Evolutionary conservation across 139 green algal genomes (phyloP), one percentile per base, ranked within the genome.

Genomic region (Tetraselmis chui): DNA sequence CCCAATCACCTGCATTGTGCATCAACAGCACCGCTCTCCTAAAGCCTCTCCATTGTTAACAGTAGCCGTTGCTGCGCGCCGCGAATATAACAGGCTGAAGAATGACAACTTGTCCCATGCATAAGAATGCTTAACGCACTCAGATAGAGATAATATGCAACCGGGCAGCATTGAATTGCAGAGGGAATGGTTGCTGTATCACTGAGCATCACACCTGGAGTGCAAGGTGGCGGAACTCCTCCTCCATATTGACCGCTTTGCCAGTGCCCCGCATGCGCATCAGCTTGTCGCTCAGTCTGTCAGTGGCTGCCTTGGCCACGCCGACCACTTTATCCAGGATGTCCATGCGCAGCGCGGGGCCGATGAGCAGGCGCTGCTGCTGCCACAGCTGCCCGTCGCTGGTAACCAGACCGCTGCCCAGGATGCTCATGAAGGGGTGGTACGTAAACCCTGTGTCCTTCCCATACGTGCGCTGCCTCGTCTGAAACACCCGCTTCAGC

Each of bases 361-460:
- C 92, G 83, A 98, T 97, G 1, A 97, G 87, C 80, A 92, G 80
- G 31, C 96, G 90, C 92, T 98, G 94, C 85, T 94, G 90, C 84
- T 96, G 94, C 96, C 96, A 99, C 30, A 93, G 91, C 0, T 89
- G 83, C 2, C 96, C 95, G 76, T 97, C 91, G 45, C 92, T 84
- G 18, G 96, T 99, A 23, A 99, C 96, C 67, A 99, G 91, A 0
- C 96, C 96, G 26, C 90, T 95, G 83, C 95, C 95, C 29, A 98
- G 88, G 80, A 99, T 97, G 31, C 91, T 88, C 76, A 99, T 87
- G 85, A 98, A 99, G 31, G 93, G 91, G 29, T 93, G 85, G 84
- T 97, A 98, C 29, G 88, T 92, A 26, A 97, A 89, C 59, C 84
- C 87, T 59, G 95, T 80, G 84, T 97, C 95, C 83, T 98, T 98